These are phyloP conservation scores for Ceratobasidium sp. DNA, from an alignment of 1,284 basidiomycete genomes.

Conservation along the genomic window DNA sequence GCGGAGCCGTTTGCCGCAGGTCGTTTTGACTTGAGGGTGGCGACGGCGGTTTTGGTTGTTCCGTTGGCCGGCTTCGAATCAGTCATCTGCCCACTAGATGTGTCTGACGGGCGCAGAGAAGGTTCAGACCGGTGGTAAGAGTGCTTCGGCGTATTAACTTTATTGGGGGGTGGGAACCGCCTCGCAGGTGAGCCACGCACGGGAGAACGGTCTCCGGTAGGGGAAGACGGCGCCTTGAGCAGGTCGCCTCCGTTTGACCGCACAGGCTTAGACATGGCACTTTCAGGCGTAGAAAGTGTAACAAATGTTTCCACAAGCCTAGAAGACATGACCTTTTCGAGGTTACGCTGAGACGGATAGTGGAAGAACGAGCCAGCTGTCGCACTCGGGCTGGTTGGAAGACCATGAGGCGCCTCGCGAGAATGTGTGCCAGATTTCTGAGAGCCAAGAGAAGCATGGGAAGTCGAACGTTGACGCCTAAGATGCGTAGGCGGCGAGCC, in stretches of 20 bases:
- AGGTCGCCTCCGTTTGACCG: slow-evolving; percentile 9
- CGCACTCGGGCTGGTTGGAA: slow-evolving; percentile 39
- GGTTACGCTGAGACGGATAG: slow-evolving; percentile 65
- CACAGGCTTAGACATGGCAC: slow-evolving; percentile 53
- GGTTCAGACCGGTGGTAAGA: slow-evolving; percentile 15
- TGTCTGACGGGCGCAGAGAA: slow-evolving; percentile 10
- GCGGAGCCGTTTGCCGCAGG: slow-evolving; percentile 31
- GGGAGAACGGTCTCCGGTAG: slow-evolving; percentile 14
- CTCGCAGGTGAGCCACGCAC: slow-evolving; percentile 20
- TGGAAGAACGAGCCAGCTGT: slow-evolving; percentile 49
- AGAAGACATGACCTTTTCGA: slow-evolving; percentile 76
- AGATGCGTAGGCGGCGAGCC: slow-evolving; percentile 43
- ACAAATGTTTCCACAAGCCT: slow-evolving; percentile 84
- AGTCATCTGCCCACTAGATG: not conserved
- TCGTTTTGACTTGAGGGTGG: slow-evolving; percentile 27
- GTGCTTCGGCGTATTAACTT: slow-evolving; percentile 20
- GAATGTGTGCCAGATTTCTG: slow-evolving; percentile 28
- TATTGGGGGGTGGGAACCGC: slow-evolving; percentile 1
- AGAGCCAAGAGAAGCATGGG: slow-evolving; percentile 43
- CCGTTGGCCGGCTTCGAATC: slow-evolving; percentile 7
- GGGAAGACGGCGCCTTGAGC: slow-evolving; percentile 23
- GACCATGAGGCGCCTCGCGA: slow-evolving; percentile 4
- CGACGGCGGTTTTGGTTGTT: slow-evolving; percentile 21
- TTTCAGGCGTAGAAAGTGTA: slow-evolving; percentile 57
- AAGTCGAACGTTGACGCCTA: slow-evolving; percentile 44